Conservation (phyloP, 148 eudicot genomes). For the Cornus florida region DNA sequence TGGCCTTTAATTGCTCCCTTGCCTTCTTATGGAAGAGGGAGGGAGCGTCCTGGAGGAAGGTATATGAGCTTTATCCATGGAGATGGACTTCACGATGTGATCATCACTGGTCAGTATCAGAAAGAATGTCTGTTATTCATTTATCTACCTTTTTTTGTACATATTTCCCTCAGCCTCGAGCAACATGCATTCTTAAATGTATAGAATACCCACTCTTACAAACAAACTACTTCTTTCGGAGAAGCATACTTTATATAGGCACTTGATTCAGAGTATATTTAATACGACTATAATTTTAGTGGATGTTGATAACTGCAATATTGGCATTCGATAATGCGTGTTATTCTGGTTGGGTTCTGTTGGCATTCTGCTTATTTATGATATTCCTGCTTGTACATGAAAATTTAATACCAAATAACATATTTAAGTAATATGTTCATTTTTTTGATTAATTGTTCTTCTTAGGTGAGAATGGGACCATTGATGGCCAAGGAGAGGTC, state of each 20-base stretch:
- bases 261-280: not conserved
- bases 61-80: constrained; percentile 90
- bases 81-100: constrained; percentile 77
- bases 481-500: constrained; percentile 94
- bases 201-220: not conserved
- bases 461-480: constrained; percentile 92
- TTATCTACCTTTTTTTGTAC: not conserved
- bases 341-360: not conserved
- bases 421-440: not conserved
- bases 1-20: constrained; percentile 91
- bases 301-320: not conserved
- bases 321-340: not conserved
- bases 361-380: not conserved
- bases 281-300: not conserved
- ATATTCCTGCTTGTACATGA: not conserved
- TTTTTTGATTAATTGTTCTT: constrained; percentile 4
- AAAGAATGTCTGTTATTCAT: not conserved
- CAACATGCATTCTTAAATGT: not conserved
- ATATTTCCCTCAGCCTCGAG: not conserved
- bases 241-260: not conserved
- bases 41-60: constrained; percentile 87
- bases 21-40: constrained; percentile 98
- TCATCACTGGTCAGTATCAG: constrained; percentile 71
- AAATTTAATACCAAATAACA: not conserved
- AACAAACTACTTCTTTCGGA: not conserved